phyloP scores from a whole-genome alignment of 2,329 filamentous ascomycete genomes.

The Zopfia rhizophila region DNA sequence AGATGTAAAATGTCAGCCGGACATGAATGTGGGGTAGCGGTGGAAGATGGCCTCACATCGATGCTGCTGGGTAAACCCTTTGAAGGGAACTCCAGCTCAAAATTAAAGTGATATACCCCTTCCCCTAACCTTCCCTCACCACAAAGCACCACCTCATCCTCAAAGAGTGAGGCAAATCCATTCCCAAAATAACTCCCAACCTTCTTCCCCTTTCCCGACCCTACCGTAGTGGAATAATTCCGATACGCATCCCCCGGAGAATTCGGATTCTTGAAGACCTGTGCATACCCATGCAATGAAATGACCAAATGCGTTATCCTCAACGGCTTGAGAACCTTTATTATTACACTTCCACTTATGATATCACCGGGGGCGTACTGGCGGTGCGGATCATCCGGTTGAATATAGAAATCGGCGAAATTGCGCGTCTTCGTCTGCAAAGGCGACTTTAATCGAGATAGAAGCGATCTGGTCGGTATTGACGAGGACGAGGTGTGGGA shows the following conservation, averaged over 20 bases:
- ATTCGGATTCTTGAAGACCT: constrained; percentile 78
- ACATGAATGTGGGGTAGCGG: constrained; percentile 17
- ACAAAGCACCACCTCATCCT: constrained; percentile 83
- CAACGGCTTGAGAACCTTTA: constrained; percentile 78
- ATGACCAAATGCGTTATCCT: constrained; percentile 84
- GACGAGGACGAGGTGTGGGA: constrained; percentile 41
- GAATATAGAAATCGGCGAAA: constrained; percentile 81
- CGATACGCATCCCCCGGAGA: constrained; percentile 66
- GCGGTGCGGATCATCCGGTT: constrained; percentile 79
- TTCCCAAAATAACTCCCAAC: constrained; percentile 73
- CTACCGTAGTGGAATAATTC: constrained; percentile 60
- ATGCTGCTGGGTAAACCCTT: constrained; percentile 88
- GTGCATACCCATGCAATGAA: constrained; percentile 79
- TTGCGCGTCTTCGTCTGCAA: constrained; percentile 69
- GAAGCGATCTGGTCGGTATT: constrained; percentile 47
- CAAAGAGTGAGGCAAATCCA: constrained; percentile 82
- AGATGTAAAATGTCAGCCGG: constrained; percentile 31
- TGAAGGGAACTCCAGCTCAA: constrained; percentile 75
- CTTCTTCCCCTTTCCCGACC: constrained; percentile 64
- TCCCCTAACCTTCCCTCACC: constrained; percentile 80
- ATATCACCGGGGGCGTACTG: constrained; percentile 80
- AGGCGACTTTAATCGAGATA: constrained; percentile 67
- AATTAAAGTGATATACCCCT: constrained; percentile 82
- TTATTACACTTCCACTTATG: constrained; percentile 76
- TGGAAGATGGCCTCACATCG: constrained; percentile 71